These are phyloP conservation scores for Scedosporium apiospermum DNA, from an alignment of 2,329 filamentous ascomycete species.

Conservation along the genomic window DNA sequence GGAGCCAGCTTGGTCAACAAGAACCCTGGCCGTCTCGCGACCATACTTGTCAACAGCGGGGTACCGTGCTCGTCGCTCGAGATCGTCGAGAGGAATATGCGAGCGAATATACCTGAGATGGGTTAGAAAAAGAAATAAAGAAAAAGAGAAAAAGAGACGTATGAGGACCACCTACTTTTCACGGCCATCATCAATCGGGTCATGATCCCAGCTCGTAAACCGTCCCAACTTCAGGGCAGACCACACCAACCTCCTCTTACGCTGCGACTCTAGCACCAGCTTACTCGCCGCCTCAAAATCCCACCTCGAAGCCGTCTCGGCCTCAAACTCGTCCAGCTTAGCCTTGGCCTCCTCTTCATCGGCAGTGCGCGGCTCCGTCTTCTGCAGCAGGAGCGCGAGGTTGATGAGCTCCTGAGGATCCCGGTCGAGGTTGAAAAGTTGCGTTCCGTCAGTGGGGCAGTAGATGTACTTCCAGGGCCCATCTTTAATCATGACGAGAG, in stretches of 20 bases:
- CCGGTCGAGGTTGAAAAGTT: slow-evolving; percentile 68
- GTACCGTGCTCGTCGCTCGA: slow-evolving; percentile 67
- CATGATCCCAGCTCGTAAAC: slow-evolving; percentile 78
- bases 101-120: slow-evolving; percentile 68
- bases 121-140: slow-evolving; percentile 15
- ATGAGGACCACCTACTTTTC: slow-evolving; percentile 42
- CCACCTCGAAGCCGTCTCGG: slow-evolving; percentile 69
- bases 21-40: slow-evolving; percentile 31
- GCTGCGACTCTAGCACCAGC: slow-evolving; percentile 67
- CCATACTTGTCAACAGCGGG: slow-evolving; percentile 53
- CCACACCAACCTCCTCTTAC: slow-evolving; percentile 71
- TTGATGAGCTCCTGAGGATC: slow-evolving; percentile 76
- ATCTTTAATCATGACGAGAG: slow-evolving; percentile 88
- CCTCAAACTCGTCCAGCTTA: slow-evolving; percentile 56
- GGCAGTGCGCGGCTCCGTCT: slow-evolving; percentile 14
- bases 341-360: slow-evolving; percentile 36
- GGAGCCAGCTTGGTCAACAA: slow-evolving; percentile 33
- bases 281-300: slow-evolving; percentile 69
- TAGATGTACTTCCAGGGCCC: slow-evolving; percentile 86
- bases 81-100: slow-evolving; percentile 68
- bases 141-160: background rate
- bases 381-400: slow-evolving; percentile 42
- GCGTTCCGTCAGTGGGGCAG: slow-evolving; percentile 73
- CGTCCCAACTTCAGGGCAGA: slow-evolving; percentile 65
- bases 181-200: slow-evolving; percentile 61